Conservation (phyloP, 208 protist species). For the Trypanosoma scelopori region DNA sequence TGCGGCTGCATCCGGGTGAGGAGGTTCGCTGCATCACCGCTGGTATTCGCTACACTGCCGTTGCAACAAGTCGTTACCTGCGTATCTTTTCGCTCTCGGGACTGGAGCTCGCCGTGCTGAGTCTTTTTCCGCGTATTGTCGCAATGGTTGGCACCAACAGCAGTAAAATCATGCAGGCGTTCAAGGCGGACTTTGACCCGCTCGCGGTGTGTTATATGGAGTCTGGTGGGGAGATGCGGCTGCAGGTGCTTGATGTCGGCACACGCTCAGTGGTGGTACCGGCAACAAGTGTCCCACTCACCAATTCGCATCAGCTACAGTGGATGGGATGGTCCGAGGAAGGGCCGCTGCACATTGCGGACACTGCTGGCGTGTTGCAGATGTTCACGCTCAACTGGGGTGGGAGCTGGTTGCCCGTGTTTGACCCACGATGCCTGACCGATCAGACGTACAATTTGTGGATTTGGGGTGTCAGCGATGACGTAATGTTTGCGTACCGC, state of each 20-base stretch:
- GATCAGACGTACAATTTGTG: constrained; percentile 47
- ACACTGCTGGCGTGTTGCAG: constrained; percentile 84
- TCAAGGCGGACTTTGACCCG: constrained; percentile 69
- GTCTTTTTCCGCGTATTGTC: constrained; percentile 75
- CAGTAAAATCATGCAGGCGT: constrained; percentile 54
- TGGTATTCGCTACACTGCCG: constrained; percentile 71
- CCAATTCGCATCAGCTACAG: constrained; percentile 69
- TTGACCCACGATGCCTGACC: constrained; percentile 51
- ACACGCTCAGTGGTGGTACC: constrained; percentile 44
- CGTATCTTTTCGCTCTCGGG: constrained; percentile 83
- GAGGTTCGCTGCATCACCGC: constrained; percentile 78
- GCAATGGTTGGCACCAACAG: constrained; percentile 80
- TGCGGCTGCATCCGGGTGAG: constrained; percentile 61
- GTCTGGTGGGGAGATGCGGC: constrained; percentile 38
- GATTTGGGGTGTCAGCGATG: constrained; percentile 72
- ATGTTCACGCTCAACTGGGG: constrained; percentile 79
- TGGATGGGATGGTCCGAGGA: constrained; percentile 90
- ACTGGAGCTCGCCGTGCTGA: constrained; percentile 79
- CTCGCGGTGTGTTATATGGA: constrained; percentile 66
- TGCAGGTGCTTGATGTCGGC: constrained; percentile 80
- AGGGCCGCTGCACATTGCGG: constrained; percentile 73
- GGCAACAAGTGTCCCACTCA: constrained; percentile 55
- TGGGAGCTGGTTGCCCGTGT: constrained; percentile 80
- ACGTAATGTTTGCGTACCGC: constrained; percentile 62
- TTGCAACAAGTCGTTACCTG: constrained; percentile 76